Evolutionary conservation across 495 filamentous ascomycete species (phyloP), one percentile per base, ranked within the genome.

Genomic region (Amphirosellinia nigrospora): DNA sequence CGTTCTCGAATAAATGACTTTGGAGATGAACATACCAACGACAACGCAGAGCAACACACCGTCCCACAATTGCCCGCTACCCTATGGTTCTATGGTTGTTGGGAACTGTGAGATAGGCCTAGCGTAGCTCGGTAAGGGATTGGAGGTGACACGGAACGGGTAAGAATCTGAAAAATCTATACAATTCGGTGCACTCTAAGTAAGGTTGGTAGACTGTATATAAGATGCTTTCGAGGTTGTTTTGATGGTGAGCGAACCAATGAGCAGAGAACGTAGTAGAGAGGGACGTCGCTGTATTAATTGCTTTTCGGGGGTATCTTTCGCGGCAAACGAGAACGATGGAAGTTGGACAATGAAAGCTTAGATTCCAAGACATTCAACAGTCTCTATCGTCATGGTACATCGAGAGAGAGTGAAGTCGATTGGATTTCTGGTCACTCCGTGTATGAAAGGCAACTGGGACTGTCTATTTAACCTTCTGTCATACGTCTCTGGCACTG

Each of bases 291-390:
- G 55, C 16, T 58, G 30, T n/a, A 58, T 58, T 8, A 34, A 34
- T 58, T 13, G 21, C 28, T 34, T 36, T 30, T 58, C 19, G 7
- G 28, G 52, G 55, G 30, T 58, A 58, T 58, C 30, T 58, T 41
- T 61, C 58, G 58, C 58, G 58, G 7, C 7, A 34, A 58, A 61
- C 58, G 36, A 61, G 58, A 45, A 45, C 28, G 26, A 45, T 4
- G 32, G 26, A 30, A 41, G 3, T 62, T 28, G 23, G 5, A 43
- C 59, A 30, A n/a, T 26, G 5, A 38, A 16, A 30, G 19, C 23
- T 45, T 43, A 30, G 21, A 30, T 45, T 39, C 8, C 34, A 23
- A 59, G 34, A 62, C 9, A 60, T 6, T 36, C 30, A 34, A 26
- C 4, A 61, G 10, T 26, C 56, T 41, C 11, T 16, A 61, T 58